These are phyloP conservation scores for Chenopodium berlandieri DNA, from an alignment of 148 eudicot genomes.

Conservation along the genomic window DNA sequence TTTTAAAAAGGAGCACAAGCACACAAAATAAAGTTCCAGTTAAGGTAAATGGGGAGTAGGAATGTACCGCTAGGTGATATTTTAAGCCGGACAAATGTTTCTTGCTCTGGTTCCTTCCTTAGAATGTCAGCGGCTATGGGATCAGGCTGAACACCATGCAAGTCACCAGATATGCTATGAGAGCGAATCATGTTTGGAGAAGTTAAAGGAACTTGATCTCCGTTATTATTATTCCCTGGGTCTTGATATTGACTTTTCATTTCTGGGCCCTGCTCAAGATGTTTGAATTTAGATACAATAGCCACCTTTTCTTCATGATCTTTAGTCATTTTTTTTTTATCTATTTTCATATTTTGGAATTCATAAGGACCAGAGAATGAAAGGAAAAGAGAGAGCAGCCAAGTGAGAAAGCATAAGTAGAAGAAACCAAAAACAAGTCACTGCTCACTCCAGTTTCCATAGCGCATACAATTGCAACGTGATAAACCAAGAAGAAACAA, in stretches of 20 bases:
- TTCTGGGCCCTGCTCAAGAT: slow-evolving; percentile 38
- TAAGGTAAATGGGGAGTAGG: slow-evolving; percentile 8
- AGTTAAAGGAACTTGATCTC: slow-evolving; percentile 57
- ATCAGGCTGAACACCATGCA: slow-evolving; percentile 95
- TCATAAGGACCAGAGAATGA: not conserved
- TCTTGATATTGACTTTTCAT: slow-evolving; percentile 47
- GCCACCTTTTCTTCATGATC: not conserved
- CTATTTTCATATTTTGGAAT: not conserved
- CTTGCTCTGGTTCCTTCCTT: slow-evolving; percentile 98
- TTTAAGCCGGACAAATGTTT: slow-evolving; percentile 89
- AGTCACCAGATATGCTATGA: slow-evolving; percentile 93
- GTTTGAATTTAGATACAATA: not conserved
- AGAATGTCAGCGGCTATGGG: slow-evolving; percentile 99
- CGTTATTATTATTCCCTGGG: slow-evolving; percentile 57
- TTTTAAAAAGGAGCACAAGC: not conserved
- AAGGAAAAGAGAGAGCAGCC: not conserved
- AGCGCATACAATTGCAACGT: not conserved
- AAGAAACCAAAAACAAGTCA: not conserved
- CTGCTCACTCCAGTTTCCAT: not conserved
- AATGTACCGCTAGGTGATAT: slow-evolving; percentile 73
- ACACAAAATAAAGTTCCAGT: slow-evolving; percentile 4
- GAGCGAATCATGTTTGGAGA: slow-evolving; percentile 85
- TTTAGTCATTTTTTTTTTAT: not conserved
- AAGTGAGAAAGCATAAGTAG: not conserved
- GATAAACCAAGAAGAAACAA: not conserved